These are phyloP conservation scores for Penicillium taxi DNA, from an alignment of 495 filamentous ascomycete species.

Conservation along the genomic window DNA sequence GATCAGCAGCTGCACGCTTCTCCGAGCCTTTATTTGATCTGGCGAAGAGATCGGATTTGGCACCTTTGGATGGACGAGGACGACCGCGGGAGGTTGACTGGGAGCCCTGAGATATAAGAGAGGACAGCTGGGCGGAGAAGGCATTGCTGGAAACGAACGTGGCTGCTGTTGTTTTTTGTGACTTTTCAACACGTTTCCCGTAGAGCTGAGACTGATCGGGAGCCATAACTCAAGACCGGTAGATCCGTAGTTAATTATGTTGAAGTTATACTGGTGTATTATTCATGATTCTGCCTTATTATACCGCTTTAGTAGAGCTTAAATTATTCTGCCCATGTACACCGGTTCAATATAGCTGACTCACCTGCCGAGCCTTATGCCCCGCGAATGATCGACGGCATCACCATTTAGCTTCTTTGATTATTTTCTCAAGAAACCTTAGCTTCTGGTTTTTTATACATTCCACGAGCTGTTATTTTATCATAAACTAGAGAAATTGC, in stretches of 20 bases:
- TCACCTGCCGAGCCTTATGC: background rate
- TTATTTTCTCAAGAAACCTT: too few relatives aligned
- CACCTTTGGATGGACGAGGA: conserved; percentile 52
- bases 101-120: conserved; percentile 51
- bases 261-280: too few relatives aligned
- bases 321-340: too few relatives aligned
- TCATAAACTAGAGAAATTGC: too few relatives aligned
- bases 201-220: conserved; percentile 50
- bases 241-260: too few relatives aligned
- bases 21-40: conserved; percentile 61
- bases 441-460: too few relatives aligned
- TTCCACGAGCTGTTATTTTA: too few relatives aligned
- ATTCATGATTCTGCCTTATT: too few relatives aligned
- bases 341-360: too few relatives aligned
- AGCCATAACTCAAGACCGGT: conserved; percentile 14
- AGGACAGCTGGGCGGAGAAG: conserved; percentile 71
- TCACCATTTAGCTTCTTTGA: too few relatives aligned
- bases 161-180: conserved; percentile 45
- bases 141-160: conserved; percentile 66
- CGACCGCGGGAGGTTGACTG: conserved; percentile 43
- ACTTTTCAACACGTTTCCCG: conserved; percentile 53
- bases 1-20: conserved; percentile 52
- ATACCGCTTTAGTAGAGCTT: too few relatives aligned
- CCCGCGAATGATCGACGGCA: background rate
- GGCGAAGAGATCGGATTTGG: conserved; percentile 63